Conservation (phyloP, 345 rosid genomes). For the Salix purpurea region DNA sequence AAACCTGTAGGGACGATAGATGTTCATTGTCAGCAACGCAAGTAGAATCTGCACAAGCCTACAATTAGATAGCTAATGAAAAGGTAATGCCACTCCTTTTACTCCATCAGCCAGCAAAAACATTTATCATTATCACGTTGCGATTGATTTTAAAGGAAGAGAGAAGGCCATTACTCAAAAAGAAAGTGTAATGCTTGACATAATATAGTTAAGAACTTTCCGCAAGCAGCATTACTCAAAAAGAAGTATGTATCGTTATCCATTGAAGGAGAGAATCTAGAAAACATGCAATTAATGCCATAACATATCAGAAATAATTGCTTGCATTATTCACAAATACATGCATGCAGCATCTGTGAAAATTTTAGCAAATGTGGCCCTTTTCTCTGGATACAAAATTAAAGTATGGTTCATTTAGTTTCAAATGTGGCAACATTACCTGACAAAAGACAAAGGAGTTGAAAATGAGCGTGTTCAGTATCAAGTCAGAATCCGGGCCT, state of each 20-base stretch:
- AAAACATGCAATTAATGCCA: not conserved
- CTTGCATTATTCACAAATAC: not conserved
- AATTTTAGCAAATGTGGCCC: not conserved
- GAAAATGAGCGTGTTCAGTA: constrained; percentile 36
- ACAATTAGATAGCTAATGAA: not conserved
- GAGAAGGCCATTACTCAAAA: too few relatives aligned
- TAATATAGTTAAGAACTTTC: too few relatives aligned
- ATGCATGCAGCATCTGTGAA: not conserved
- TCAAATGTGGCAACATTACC: constrained; percentile 38
- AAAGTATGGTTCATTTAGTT: not conserved
- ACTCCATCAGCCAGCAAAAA: not conserved
- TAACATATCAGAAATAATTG: not conserved
- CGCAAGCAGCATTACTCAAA: too few relatives aligned
- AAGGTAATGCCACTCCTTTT: not conserved
- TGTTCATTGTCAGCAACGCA: too few relatives aligned
- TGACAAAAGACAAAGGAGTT: constrained; percentile 37
- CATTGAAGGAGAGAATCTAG: too few relatives aligned
- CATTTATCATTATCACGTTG: not conserved
- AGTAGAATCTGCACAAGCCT: not conserved
- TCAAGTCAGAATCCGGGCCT: constrained; percentile 49
- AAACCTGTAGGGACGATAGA: constrained; percentile 16
- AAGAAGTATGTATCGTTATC: too few relatives aligned
- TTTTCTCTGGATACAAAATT: not conserved
- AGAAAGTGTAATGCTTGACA: too few relatives aligned
- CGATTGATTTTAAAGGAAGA: too few relatives aligned